Conservation (phyloP, 345 rosid species). For the Syzygium aqueum region DNA sequence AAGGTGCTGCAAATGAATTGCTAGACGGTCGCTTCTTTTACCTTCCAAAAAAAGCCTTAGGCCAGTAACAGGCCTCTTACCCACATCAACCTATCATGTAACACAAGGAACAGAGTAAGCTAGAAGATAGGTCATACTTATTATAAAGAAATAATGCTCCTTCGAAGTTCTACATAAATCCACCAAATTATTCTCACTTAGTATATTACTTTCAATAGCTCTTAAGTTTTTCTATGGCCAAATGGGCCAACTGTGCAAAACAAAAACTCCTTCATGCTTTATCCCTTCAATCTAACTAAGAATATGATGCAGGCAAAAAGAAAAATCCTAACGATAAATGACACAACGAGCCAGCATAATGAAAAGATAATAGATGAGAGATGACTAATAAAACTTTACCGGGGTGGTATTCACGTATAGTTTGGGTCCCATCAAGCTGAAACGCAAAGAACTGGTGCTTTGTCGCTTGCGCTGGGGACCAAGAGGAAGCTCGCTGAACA, state of each 20-base stretch:
- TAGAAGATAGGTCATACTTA: not conserved
- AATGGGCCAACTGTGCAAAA: not conserved
- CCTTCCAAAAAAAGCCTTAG: constrained; percentile 94
- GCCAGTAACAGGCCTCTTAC: constrained; percentile 91
- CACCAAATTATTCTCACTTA: not conserved
- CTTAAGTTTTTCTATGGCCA: not conserved
- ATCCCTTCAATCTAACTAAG: not conserved
- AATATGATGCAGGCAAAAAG: not conserved
- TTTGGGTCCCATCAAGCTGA: constrained; percentile 91
- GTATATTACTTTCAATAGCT: not conserved
- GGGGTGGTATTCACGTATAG: constrained; percentile 70
- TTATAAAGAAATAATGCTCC: not conserved
- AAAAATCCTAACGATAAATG: not conserved
- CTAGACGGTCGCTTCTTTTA: constrained; percentile 71
- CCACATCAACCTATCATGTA: constrained; percentile 74
- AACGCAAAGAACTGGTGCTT: constrained; percentile 61
- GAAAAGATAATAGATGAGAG: not conserved
- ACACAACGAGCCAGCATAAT: not conserved
- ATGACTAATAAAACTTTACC: constrained; percentile 26
- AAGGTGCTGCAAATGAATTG: constrained; percentile 89
- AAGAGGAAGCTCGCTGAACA: constrained; percentile 94
- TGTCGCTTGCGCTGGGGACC: constrained; percentile 83
- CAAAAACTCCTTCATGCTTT: not conserved
- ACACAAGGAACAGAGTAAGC: constrained; percentile 1
- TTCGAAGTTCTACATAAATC: not conserved